Evolutionary conservation across 1,284 basidiomycete species (phyloP).

Genomic region (Spongiforma sp.): DNA sequence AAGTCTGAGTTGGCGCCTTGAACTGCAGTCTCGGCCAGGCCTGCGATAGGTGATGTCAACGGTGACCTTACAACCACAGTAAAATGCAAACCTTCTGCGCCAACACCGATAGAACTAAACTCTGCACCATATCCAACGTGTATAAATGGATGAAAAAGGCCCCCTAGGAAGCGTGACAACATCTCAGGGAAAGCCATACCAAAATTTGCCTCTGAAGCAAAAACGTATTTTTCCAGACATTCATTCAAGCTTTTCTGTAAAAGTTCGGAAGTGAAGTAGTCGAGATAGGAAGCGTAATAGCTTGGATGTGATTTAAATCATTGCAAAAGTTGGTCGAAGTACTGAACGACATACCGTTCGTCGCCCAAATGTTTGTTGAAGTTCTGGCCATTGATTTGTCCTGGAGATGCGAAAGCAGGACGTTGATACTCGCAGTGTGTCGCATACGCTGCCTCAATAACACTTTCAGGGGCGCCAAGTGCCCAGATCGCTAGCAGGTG

Average conservation of each 20-base stretch:
- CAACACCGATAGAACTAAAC: conserved; percentile 38
- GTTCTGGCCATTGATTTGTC: conserved; percentile 33
- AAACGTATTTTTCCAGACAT: conserved; percentile 33
- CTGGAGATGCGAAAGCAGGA: conserved; percentile 42
- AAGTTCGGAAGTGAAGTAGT: conserved; percentile 37
- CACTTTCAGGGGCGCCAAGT: conserved; percentile 43
- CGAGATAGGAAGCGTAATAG: conserved; percentile 40
- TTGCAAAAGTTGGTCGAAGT: neutral
- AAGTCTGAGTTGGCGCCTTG: conserved; percentile 33
- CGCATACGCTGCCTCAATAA: conserved; percentile 46
- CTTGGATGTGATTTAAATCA: conserved; percentile 24
- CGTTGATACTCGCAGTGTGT: conserved; percentile 41
- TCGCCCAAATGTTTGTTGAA: conserved; percentile 31
- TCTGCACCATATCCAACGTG: conserved; percentile 43
- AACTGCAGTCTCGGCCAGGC: conserved; percentile 50
- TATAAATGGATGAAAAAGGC: conserved; percentile 42
- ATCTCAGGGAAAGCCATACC: conserved; percentile 29
- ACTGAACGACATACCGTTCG: conserved; percentile 26
- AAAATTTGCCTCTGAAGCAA: conserved; percentile 38
- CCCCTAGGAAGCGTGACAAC: conserved; percentile 38
- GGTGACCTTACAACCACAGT: neutral
- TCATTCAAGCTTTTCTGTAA: conserved; percentile 27
- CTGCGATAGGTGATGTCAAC: conserved; percentile 29
- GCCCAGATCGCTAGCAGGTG: conserved; percentile 47
- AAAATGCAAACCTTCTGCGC: conserved; percentile 38